phyloP scores from a whole-genome alignment of 2,329 filamentous ascomycete genomes.

The Aureobasidium namibiae region DNA sequence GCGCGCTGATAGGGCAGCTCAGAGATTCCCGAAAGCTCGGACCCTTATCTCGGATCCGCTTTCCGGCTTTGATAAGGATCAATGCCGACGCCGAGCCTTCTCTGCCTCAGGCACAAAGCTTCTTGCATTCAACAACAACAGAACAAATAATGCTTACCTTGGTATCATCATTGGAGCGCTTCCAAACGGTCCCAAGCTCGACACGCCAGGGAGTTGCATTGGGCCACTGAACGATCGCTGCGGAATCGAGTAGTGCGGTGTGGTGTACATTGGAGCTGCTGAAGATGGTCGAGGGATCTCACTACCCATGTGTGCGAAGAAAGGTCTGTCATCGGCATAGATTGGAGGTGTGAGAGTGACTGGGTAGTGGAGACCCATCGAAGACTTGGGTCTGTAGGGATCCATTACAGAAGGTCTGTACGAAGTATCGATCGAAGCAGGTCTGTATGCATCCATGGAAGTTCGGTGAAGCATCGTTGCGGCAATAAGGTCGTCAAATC shows the following conservation, averaged over 20 bases:
- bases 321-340: slow-evolving; percentile 38
- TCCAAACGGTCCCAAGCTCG: slow-evolving; percentile 46
- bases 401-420: slow-evolving; percentile 46
- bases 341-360: slow-evolving; percentile 39
- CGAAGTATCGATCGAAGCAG: slow-evolving; percentile 29
- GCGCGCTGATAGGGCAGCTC: slow-evolving; percentile 7
- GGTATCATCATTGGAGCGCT: slow-evolving; percentile 8
- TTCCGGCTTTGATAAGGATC: not conserved
- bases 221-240: slow-evolving; percentile 29
- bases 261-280: slow-evolving; percentile 33
- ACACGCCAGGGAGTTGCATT: slow-evolving; percentile 48
- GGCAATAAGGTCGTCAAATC: slow-evolving; percentile 12
- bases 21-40: not conserved
- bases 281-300: slow-evolving; percentile 48
- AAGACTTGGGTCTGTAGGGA: slow-evolving; percentile 38
- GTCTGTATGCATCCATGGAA: slow-evolving; percentile 44
- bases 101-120: no score
- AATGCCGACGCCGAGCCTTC: no score
- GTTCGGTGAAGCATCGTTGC: slow-evolving; percentile 25
- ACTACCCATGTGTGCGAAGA: slow-evolving; percentile 39
- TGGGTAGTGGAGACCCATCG: slow-evolving; percentile 40
- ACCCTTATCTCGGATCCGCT: slow-evolving; percentile 4
- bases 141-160: slow-evolving; percentile 9
- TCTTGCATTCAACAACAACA: not conserved
- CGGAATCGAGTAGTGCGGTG: slow-evolving; percentile 32